These are phyloP conservation scores for Fusarium dimerum DNA, from an alignment of 2,329 filamentous ascomycete species.

Conservation along the genomic window DNA sequence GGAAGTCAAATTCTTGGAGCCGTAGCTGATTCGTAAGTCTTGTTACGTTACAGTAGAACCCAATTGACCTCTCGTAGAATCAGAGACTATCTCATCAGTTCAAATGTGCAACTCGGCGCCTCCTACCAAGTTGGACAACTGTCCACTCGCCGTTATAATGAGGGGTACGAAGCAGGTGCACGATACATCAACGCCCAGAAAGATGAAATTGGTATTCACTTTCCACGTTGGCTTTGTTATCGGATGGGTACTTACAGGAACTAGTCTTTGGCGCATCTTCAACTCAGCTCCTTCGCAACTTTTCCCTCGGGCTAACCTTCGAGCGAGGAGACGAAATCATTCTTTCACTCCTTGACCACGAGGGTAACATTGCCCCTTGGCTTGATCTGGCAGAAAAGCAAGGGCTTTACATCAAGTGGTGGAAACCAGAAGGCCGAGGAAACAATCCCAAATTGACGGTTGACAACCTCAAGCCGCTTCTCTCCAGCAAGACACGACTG, in stretches of 20 bases:
- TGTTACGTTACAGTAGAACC: not conserved
- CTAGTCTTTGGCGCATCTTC: constrained; percentile 65
- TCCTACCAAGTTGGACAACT: constrained; percentile 62
- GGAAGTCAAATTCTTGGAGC: constrained; percentile 69
- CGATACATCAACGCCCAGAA: constrained; percentile 67
- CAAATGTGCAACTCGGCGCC: constrained; percentile 76
- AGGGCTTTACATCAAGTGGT: constrained; percentile 69
- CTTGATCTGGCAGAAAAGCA: constrained; percentile 64
- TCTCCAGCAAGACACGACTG: constrained; percentile 66
- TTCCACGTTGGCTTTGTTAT: fast-evolving
- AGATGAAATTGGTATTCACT: constrained; percentile 61
- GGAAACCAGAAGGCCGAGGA: constrained; percentile 46
- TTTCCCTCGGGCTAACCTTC: constrained; percentile 58
- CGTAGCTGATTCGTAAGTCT: constrained; percentile 41
- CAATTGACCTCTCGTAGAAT: constrained; percentile 56
- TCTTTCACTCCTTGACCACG: constrained; percentile 72
- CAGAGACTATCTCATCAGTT: constrained; percentile 63
- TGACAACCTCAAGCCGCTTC: constrained; percentile 56
- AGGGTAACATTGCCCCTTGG: constrained; percentile 77
- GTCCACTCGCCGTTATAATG: constrained; percentile 60
- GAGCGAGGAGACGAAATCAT: constrained; percentile 65
- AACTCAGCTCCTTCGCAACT: constrained; percentile 75
- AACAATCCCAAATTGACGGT: constrained; percentile 57
- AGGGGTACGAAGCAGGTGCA: constrained; percentile 65
- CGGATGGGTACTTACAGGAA: not conserved